These are phyloP conservation scores for Hyaloperonospora arabidopsidis DNA, from an alignment of 352 stramenopile genomes.

Conservation along the genomic window DNA sequence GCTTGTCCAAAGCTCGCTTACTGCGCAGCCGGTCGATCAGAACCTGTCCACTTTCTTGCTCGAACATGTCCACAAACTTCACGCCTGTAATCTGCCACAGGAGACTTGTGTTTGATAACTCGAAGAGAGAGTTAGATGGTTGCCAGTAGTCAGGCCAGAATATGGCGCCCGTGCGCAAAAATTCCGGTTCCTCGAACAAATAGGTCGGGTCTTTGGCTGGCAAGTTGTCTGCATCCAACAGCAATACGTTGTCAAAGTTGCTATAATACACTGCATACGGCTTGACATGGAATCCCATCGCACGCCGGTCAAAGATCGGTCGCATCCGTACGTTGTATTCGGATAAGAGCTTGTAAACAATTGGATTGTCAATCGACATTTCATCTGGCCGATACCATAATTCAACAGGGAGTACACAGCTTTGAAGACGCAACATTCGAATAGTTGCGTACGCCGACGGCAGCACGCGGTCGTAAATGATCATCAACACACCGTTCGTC, in stretches of 20 bases:
- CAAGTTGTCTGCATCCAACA: conserved; percentile 80
- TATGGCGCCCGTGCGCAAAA: conserved; percentile 61
- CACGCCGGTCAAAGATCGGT: conserved; percentile 67
- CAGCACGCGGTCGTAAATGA: conserved; percentile 79
- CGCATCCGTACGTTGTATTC: conserved; percentile 73
- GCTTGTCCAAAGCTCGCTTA: conserved; percentile 68
- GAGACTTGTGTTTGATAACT: conserved; percentile 62
- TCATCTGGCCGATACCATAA: conserved; percentile 82
- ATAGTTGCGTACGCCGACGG: conserved; percentile 74
- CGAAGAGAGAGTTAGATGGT: conserved; percentile 72
- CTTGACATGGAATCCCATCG: conserved; percentile 77
- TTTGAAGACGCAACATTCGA: conserved; percentile 63
- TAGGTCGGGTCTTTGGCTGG: conserved; percentile 75
- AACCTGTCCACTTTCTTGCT: conserved; percentile 78
- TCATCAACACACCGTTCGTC: conserved; percentile 74
- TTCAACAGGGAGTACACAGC: conserved; percentile 71
- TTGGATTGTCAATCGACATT: conserved; percentile 77
- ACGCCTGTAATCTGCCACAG: conserved; percentile 75
- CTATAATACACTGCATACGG: conserved; percentile 83
- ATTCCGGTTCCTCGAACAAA: conserved; percentile 75
- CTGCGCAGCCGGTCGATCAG: conserved; percentile 74
- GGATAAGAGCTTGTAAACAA: conserved; percentile 58
- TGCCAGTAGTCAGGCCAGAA: conserved; percentile 86
- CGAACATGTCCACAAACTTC: conserved; percentile 70
- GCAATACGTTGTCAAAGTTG: conserved; percentile 75